Evolutionary conservation across 2,329 filamentous ascomycete genomes (phyloP), one percentile per base, ranked within the genome.

Genomic region (Cyanodermella asteris): DNA sequence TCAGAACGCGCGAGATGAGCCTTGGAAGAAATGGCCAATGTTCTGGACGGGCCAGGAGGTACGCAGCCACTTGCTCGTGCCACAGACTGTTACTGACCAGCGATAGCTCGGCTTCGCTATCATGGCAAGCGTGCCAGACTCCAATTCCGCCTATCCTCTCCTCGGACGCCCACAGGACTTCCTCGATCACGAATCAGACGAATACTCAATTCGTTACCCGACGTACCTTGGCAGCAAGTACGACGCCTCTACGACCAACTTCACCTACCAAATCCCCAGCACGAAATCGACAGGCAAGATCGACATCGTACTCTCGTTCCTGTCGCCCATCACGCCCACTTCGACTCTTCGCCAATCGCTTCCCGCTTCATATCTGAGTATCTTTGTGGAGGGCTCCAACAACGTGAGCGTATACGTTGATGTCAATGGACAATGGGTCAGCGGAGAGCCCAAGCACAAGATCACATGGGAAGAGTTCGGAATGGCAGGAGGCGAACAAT

Each of bases 1-100:
- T 28, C 56, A 58, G 23, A 60, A 64, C 45, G 75, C 77, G 20
- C 61, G 80, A 36, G 62, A 72, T 28, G 59, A 60, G 22, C 80
- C 80, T 2, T 90, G 78, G 78, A 61, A 67, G 27, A 63, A 66
- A 49, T 91, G 80, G 80, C 80, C 80, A 13, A 84, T 84, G 45
- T 81, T 82, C 45, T 82, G 71, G 59, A 76, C 72, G 5, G 74
- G 75, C 17, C 56, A 68, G 38, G 59, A 72, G 42, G 59, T 65
- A 45, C 35, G 11, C 18, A 28, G 8, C 23, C 9, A 22, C 11
- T 13, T 25, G 16, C 15, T 4, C 2, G 3, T 22, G n/a, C 4
- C 18, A 6, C 2, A 13, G 9, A 4, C 13, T 27, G 14, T 22
- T 30, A 9, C 20, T 23, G 13, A 5, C 13, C 7, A 15, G 12